Base-by-base conservation (phyloP, 164 flowering plant species). In the Nymphaea thermarum region DNA sequence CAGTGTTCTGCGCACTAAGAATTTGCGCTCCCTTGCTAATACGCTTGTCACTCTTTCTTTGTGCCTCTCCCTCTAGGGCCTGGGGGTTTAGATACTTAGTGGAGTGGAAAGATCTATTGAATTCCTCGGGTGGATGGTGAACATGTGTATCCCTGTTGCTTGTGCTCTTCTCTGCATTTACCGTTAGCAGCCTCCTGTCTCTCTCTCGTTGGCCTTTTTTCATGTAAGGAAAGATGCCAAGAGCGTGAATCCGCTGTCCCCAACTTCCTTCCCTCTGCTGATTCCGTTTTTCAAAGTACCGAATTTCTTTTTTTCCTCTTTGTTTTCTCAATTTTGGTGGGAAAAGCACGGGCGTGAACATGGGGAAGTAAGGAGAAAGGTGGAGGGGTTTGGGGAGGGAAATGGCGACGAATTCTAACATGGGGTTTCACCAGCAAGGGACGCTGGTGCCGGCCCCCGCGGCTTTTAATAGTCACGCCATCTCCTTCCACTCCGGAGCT, bases 391-490 rank as follows among this genome's bases (percentile, higher is more conserved):
- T 25, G 63, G 60, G 61, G 47, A 16, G 44, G 65, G 68, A 65
- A 17, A 88, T 86, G 91, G 82, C 85, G 3, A 77, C 86, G 4
- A 80, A 83, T 70, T 83, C 90, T 2, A 85, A 86, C 78, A 67
- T 82, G 60, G 79, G 85, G n/a, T 84, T 81, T 82, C 79, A 77
- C 66, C 78, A 63, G 43, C 78, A 63, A 42, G 79, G 85, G 60
- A 78, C 79, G 10, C 14, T 51, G 57, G 14, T 51, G 3, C 57
- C 36, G 36, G 36, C 57, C 14, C 57, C 57, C 57, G 57, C 57
- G 57, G 12, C 57, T 15, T 59, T 81, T 70, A 80, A 74, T 68
- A 74, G 81, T 6, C 87, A 82, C 67, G 82, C 86, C 0, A 75
- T 83, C 65, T 77, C 87, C 10, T 84, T 86, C 71, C 83, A 80